Percentiles rank a stretch among this genome's conserved stretches.
phyloP scores from a whole-genome alignment of 192 early-diverging fungal species.

The Oehlia diaphana region DNA sequence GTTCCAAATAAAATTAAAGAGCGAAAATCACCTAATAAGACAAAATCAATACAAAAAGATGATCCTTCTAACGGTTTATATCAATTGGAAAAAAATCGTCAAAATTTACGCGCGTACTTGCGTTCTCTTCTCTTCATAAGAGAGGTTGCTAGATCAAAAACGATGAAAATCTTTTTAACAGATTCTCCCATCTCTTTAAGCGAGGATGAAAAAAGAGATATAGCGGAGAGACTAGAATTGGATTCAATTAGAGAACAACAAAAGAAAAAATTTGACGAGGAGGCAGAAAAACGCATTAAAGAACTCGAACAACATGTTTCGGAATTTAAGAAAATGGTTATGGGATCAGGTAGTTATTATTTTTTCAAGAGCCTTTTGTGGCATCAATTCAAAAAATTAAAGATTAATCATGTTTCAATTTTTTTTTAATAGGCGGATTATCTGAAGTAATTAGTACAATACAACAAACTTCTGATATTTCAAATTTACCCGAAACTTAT shows the following conservation, averaged over 20 bases:
- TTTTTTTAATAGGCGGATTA: slow-evolving; percentile 34
- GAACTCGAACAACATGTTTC: slow-evolving; percentile 50
- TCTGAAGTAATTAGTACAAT: slow-evolving; percentile 34
- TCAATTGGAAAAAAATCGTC: slow-evolving; percentile 53
- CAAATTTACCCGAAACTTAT: slow-evolving; percentile 43
- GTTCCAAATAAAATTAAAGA: slow-evolving; percentile 43
- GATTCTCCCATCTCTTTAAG: slow-evolving; percentile 39
- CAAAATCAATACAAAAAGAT: slow-evolving; percentile 1
- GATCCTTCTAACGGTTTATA: not conserved
- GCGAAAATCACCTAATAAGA: slow-evolving; percentile 22
- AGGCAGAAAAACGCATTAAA: slow-evolving; percentile 46
- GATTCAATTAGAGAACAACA: slow-evolving; percentile 45
- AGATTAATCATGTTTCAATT: not conserved
- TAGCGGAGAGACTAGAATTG: slow-evolving; percentile 36
- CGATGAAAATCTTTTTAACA: slow-evolving; percentile 45
- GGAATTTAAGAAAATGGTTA: slow-evolving; percentile 46
- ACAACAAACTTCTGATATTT: slow-evolving; percentile 35
- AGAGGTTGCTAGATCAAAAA: slow-evolving; percentile 32
- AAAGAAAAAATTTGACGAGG: slow-evolving; percentile 42
- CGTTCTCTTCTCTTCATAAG: slow-evolving; percentile 36
- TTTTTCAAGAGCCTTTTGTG: not conserved
- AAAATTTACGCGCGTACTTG: slow-evolving; percentile 47
- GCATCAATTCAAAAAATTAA: too few relatives aligned
- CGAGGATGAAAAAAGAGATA: slow-evolving; percentile 38
- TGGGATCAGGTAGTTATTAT: slow-evolving; percentile 37